phyloP scores from a whole-genome alignment of 1,284 basidiomycete genomes.

The Ceratobasidium theobromae region DNA sequence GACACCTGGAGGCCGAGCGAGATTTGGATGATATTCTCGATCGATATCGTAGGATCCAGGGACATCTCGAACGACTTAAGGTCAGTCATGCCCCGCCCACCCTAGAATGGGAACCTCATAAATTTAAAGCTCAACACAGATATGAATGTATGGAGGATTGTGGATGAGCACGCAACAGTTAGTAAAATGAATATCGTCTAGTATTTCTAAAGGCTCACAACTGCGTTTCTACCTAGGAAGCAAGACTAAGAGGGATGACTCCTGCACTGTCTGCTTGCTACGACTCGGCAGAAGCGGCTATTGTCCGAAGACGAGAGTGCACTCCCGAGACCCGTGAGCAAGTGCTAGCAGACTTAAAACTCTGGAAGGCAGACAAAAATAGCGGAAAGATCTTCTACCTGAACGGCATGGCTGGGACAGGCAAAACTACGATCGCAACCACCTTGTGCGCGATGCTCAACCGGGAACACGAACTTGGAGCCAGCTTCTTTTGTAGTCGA shows the following conservation, averaged over 20 bases:
- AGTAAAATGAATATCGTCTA: too few relatives aligned
- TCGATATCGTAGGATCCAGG: not conserved
- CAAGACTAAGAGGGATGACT: not conserved
- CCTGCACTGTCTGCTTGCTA: not conserved
- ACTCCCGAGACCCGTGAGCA: not conserved
- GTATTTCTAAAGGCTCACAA: not conserved
- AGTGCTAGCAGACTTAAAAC: not conserved
- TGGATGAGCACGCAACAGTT: not conserved
- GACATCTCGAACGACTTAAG: not conserved
- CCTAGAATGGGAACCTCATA: not conserved
- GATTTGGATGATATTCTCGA: not conserved
- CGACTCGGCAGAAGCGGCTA: not conserved
- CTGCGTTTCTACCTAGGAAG: not conserved
- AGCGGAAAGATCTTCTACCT: conserved; percentile 3
- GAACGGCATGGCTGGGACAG: conserved; percentile 14
- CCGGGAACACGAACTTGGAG: not conserved
- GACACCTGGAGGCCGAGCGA: not conserved
- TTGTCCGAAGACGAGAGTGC: not conserved
- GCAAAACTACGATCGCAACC: conserved; percentile 8
- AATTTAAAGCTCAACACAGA: not conserved
- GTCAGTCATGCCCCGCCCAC: not conserved
- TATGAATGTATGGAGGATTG: not conserved
- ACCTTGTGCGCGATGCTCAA: not conserved
- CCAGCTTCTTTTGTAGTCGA: conserved; percentile 8
- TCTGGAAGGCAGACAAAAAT: not conserved